Evolutionary conservation across 73 alveolate genomes (phyloP).

Genomic region (Paramecium pentaurelia): DNA sequence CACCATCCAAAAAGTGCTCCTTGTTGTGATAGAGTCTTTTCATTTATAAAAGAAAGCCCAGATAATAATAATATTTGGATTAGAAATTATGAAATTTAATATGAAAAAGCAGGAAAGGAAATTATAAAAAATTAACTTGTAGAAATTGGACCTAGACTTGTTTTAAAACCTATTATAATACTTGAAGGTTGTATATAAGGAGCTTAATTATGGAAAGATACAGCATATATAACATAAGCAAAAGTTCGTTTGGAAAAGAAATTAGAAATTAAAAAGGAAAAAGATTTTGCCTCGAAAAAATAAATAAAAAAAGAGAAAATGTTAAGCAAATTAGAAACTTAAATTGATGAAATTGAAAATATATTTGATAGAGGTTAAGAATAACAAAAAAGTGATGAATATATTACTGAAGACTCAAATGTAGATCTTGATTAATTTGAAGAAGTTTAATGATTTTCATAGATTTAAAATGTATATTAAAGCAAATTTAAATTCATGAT

Average conservation of each 20-base stretch:
- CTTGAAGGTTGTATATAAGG: slow-evolving; percentile 91
- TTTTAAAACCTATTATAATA: slow-evolving; percentile 83
- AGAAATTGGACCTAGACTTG: slow-evolving; percentile 98
- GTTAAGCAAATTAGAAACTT: slow-evolving; percentile 36
- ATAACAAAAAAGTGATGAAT: not conserved
- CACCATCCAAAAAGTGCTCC: slow-evolving; percentile 98
- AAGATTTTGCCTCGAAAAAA: not conserved
- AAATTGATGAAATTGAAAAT: slow-evolving; percentile 45
- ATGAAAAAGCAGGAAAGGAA: slow-evolving; percentile 70
- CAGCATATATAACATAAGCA: slow-evolving; percentile 22
- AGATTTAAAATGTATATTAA: not conserved
- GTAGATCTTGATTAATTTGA: not conserved
- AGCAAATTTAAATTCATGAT: not conserved
- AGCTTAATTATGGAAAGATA: slow-evolving; percentile 90
- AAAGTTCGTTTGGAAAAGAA: not conserved
- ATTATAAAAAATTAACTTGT: slow-evolving; percentile 78
- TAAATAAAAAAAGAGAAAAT: slow-evolving; percentile 45
- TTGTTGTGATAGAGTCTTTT: slow-evolving; percentile 91
- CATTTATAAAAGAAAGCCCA: slow-evolving; percentile 72
- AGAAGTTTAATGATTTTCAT: not conserved
- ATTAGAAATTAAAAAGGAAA: not conserved
- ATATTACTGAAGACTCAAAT: slow-evolving; percentile 9
- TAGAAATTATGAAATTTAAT: slow-evolving; percentile 89
- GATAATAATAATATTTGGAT: slow-evolving; percentile 85
- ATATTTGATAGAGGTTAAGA: slow-evolving; percentile 35